A percentile compares a stretch with the other conserved stretches of the same genome.
These are phyloP conservation scores for Eucalyptus viminalis DNA, from an alignment of 345 rosid genomes.

Conservation along the genomic window DNA sequence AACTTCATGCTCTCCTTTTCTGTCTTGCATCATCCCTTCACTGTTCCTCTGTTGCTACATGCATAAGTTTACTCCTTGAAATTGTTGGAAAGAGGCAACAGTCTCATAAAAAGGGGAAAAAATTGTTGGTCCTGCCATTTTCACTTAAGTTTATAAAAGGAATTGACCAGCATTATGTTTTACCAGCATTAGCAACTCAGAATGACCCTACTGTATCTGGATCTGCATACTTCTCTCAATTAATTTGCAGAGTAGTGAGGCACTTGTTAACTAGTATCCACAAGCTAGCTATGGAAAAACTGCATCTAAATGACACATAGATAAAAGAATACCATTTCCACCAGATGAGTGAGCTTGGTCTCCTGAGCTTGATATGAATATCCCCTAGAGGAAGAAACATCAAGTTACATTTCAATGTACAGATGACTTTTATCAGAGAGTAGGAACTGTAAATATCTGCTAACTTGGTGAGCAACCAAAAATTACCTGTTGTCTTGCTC, in stretches of 20 bases:
- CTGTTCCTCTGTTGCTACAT: background rate
- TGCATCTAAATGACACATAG: background rate
- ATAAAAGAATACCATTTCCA: constrained; percentile 67
- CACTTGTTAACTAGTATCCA: background rate
- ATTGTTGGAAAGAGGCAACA: background rate
- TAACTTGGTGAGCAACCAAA: background rate
- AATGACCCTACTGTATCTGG: background rate
- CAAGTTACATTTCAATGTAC: background rate
- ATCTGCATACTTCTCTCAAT: background rate
- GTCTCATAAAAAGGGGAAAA: background rate
- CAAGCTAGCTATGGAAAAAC: background rate
- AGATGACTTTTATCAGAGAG: background rate
- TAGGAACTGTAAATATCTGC: background rate
- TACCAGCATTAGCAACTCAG: background rate
- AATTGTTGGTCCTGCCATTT: background rate
- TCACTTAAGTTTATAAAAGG: background rate
- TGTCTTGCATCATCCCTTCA: background rate
- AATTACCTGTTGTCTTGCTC: constrained; percentile 93
- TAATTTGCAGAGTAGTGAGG: background rate
- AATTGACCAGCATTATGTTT: background rate
- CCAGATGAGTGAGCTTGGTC: constrained; percentile 88
- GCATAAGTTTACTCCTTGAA: background rate
- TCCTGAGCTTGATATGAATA: constrained; percentile 91
- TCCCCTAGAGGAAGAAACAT: constrained; percentile 38
- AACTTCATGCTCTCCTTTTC: background rate